phyloP scores from a whole-genome alignment of 73 alveolate species.

The Stentor coeruleus region DNA sequence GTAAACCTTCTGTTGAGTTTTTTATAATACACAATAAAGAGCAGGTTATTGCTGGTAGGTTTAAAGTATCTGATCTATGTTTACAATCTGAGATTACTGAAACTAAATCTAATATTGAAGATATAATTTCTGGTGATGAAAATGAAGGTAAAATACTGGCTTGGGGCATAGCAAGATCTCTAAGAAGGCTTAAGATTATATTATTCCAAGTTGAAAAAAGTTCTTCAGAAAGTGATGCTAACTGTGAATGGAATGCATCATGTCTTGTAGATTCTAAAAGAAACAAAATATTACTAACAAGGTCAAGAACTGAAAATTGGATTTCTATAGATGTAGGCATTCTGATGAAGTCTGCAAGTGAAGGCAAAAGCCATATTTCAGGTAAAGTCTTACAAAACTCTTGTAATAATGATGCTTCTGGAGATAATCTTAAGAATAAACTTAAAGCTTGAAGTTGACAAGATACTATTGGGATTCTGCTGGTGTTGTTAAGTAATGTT shows the following conservation, averaged over 20 bases:
- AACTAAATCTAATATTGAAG: not conserved
- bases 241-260: not conserved
- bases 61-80: not conserved
- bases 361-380: not conserved
- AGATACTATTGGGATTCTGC: not conserved
- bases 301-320: not conserved
- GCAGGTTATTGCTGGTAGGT: constrained; percentile 12
- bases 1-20: too few species aligned
- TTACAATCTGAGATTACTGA: not conserved
- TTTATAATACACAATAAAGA: not conserved
- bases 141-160: too few species aligned
- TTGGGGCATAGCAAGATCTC: too few species aligned
- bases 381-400: constrained; percentile 23
- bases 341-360: constrained; percentile 5
- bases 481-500: not conserved
- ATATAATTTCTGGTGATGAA: not conserved
- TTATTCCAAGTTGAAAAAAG: not conserved
- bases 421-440: not conserved
- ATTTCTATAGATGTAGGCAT: not conserved
- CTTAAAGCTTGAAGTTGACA: constrained; percentile 17
- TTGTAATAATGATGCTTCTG: not conserved
- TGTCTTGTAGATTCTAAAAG: not conserved
- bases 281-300: not conserved
- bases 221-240: not conserved
- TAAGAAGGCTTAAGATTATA: not conserved